Base-by-base conservation (phyloP, 345 rosid genomes). In the Angophora floribunda region DNA sequence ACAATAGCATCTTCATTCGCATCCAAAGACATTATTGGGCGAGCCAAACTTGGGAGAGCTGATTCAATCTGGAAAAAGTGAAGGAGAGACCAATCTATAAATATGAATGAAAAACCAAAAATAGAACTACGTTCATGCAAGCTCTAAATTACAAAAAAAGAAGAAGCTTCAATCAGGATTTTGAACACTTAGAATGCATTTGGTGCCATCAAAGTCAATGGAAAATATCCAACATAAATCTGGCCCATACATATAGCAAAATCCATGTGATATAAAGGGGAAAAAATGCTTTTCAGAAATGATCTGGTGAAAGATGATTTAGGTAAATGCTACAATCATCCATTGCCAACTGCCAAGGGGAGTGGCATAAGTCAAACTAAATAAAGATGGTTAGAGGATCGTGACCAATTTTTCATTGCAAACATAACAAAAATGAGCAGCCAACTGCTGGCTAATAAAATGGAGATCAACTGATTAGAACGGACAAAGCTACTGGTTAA, bases 21-120 rank as follows among this genome's bases (percentile, higher is more conserved):
- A 88, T 98, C 98, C 93, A 98, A 92, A 85, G 99, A 96, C 99
- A 98, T 95, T 41, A 98, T 96, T n/a, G 99, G 99, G 90, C 93
- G 93, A 36, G 99, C 92, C 86, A 98, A 91, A 92, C 95, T 93
- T 88, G 99, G 98, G 93, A 98, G 92, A 52, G 97, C 98, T 65
- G 97, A 93, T 92, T 97, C 99, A 88, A 98, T 98, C 99, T 98
- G 95, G 90, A 84, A 89, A 45, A 41, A 44, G 26, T 51, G 36
- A 67, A 86, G 79, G 51, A 32, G 52, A 41, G 22, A 50, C 51
- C 36, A 36, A 88, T 86, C 41, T 47, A 9, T 10, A 57, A 70
- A 30, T n/a, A 52, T 13, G 30, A 52, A 82, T 52, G 17, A 28
- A n/a, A 28, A 44, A n/a, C 67, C 19, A 28, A 52, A 52, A 61